Percentiles rank a stretch among this genome's conserved stretches.
phyloP scores from a whole-genome alignment of 2,329 filamentous ascomycete species.

The Fusarium concolor region DNA sequence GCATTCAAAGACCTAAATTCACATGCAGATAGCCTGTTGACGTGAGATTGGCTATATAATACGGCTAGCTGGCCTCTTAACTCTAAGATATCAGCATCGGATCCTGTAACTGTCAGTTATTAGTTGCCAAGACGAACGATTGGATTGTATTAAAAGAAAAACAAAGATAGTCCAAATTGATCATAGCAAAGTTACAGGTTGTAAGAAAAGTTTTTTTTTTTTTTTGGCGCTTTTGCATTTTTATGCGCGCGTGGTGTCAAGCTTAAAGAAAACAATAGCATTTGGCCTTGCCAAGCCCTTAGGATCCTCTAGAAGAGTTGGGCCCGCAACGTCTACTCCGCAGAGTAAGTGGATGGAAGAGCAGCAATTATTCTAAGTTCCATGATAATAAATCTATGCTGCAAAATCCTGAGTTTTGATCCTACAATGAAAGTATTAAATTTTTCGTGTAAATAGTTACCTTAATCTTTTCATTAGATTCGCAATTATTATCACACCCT shows the following conservation, averaged over 20 bases:
- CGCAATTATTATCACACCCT: background rate
- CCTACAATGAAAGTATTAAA: background rate
- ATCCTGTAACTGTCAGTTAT: too few species aligned
- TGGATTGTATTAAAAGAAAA: background rate
- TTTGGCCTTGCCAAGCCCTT: slow-evolving; percentile 32
- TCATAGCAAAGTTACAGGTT: background rate
- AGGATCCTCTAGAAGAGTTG: slow-evolving; percentile 17
- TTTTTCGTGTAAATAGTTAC: too few species aligned
- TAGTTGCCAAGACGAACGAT: background rate
- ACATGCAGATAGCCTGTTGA: background rate
- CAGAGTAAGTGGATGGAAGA: background rate
- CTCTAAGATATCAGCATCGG: background rate
- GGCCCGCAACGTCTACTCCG: slow-evolving; percentile 20
- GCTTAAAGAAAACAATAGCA: background rate
- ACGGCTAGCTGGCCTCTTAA: background rate
- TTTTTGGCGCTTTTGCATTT: slow-evolving; percentile 1
- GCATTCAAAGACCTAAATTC: background rate
- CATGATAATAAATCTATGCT: too few species aligned
- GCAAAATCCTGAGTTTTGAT: too few species aligned
- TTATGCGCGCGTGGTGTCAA: slow-evolving; percentile 8
- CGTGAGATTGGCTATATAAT: background rate
- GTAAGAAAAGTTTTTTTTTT: background rate
- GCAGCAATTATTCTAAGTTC: background rate
- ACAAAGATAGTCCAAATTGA: background rate
- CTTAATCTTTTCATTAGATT: too few species aligned